Base-by-base conservation (phyloP, 179 eudicot genomes). In the Monotropa hypopitys region DNA sequence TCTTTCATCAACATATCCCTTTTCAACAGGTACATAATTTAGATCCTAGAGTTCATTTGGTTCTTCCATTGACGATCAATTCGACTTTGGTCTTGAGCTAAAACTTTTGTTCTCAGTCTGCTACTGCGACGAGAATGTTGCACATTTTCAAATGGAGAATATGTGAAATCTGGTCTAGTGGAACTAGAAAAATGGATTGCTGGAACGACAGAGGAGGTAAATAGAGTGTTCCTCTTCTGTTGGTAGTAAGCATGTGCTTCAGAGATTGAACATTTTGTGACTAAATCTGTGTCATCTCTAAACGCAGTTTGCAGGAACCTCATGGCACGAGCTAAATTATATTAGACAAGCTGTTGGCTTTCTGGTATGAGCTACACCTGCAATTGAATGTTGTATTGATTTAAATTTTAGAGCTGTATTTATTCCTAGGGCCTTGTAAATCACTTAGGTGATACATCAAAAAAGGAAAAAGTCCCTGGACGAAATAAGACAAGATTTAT, bases 321-420 rank as follows among this genome's bases (percentile, higher is more conserved):
- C 99, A 49, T 96, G 99, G 99, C 98, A 96, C 77, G 99, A 96
- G 84, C 88, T 96, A 79, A 93, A 92, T 81, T 96, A 88, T 80
- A 96, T 96, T 49, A 84, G 99, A 83, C 99, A 93, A 87, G 99
- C 99, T 46, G 99, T 96, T 87, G 99, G 99, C 53, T 96, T 96
- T 84, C 88, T 96, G 96, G 99, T 96, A 93, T 57, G 73, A 35
- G 65, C 43, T 51, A 49, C 68, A 47, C 6, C 49, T 72, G 54
- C 78, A 70, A 23, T 16, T 40, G 16, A 62, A 20, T 57, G 21
- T 15, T 59, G 70, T 73, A 47, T 3, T 78, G 35, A 51, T 73
- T 65, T 46, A 15, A 63, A 70, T 23, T 15, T 71, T 53, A 42
- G 20, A 68, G 15, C 38, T 49, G 47, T 32, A 57, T 84, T 69